phyloP scores from a whole-genome alignment of 768 basidiomycete genomes.

The Rhodotorula diobovata region DNA sequence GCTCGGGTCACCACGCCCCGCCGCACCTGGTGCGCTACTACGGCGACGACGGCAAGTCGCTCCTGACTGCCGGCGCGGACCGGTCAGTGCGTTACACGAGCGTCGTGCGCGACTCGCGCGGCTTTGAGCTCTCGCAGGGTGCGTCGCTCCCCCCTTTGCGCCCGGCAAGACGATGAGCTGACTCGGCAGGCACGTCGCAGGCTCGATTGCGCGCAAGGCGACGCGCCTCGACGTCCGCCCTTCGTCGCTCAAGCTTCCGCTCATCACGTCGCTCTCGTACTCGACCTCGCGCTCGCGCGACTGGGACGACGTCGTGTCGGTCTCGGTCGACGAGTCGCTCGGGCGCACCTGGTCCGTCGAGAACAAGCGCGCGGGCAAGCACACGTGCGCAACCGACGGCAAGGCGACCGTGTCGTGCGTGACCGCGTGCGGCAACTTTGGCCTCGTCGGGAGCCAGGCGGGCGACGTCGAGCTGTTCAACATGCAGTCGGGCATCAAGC shows the following conservation, averaged over 20 bases:
- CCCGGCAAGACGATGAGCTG: not conserved
- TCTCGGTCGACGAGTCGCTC: constrained; percentile 73
- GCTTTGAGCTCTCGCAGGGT: constrained; percentile 93
- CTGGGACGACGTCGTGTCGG: constrained; percentile 96
- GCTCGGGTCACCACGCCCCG: constrained; percentile 85
- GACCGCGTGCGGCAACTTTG: constrained; percentile 93
- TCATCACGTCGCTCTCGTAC: constrained; percentile 70
- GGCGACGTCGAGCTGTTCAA: constrained; percentile 88
- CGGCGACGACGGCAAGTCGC: constrained; percentile 92
- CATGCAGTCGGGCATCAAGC: constrained; percentile 84
- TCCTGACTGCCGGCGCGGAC: constrained; percentile 77
- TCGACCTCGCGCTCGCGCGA: constrained; percentile 75
- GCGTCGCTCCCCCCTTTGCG: constrained; percentile 3
- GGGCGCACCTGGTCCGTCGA: constrained; percentile 84
- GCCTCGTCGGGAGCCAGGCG: constrained; percentile 73
- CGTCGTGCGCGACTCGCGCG: constrained; percentile 89
- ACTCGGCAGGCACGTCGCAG: constrained; percentile 49
- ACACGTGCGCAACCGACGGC: constrained; percentile 60
- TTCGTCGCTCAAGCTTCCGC: constrained; percentile 75
- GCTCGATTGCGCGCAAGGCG: constrained; percentile 77
- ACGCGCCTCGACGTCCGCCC: constrained; percentile 70
- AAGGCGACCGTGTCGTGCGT: constrained; percentile 65
- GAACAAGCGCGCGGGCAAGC: constrained; percentile 73
- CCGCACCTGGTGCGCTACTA: constrained; percentile 91
- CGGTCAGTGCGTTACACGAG: constrained; percentile 82